Evolutionary conservation across 73 alveolate species (phyloP).

Genomic region (Tetrahymena elliotti): DNA sequence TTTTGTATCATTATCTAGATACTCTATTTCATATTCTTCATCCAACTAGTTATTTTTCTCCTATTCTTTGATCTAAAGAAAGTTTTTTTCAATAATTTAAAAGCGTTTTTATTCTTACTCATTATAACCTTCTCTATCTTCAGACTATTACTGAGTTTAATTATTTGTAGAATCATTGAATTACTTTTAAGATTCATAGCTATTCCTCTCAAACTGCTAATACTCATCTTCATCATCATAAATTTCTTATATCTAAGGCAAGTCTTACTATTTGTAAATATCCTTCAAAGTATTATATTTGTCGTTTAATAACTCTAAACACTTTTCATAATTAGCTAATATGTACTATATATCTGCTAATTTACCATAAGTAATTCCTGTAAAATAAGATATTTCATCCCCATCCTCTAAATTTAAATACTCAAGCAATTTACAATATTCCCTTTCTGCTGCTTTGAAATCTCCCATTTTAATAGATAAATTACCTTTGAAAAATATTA

Average conservation of each 20-base stretch:
- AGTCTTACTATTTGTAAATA: neutral
- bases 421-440: neutral
- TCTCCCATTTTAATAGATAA: neutral
- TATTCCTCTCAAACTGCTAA: neutral
- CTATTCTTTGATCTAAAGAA: neutral
- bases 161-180: neutral
- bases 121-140: neutral
- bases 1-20: neutral
- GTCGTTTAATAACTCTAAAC: neutral
- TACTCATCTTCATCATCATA: neutral
- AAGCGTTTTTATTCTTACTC: neutral
- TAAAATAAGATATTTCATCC: neutral
- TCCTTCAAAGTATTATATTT: neutral
- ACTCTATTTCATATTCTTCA: neutral
- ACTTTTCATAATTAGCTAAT: neutral
- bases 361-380: neutral
- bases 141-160: neutral
- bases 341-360: neutral
- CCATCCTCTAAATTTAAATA: neutral
- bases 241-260: neutral
- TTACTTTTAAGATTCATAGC: neutral
- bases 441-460: neutral
- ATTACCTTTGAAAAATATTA: neutral
- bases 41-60: neutral
- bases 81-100: neutral